Evolutionary conservation across 495 filamentous ascomycete genomes (phyloP).

Genomic region (Penicillium samsonianum): DNA sequence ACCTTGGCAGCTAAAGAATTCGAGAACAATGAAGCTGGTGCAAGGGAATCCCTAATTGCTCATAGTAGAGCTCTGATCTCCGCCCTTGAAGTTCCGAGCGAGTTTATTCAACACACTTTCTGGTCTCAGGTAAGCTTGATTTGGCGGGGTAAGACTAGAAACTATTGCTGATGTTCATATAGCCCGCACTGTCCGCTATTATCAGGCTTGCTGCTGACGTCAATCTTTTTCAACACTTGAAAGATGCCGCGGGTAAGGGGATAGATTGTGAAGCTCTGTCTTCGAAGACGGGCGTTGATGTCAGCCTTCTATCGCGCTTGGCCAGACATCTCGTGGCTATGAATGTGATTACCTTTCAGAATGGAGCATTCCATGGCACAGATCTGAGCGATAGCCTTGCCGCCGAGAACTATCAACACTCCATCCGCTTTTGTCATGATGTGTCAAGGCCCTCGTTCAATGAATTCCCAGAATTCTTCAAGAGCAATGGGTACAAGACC

Average conservation of each 20-base stretch:
- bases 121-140: slow-evolving; percentile 37
- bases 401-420: slow-evolving; percentile 28
- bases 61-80: slow-evolving; percentile 34
- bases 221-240: slow-evolving; percentile 36
- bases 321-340: slow-evolving; percentile 30
- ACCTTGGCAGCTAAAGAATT: slow-evolving; percentile 10
- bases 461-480: slow-evolving; percentile 32
- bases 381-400: slow-evolving; percentile 27
- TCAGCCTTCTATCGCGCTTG: slow-evolving; percentile 26
- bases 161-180: background rate
- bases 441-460: slow-evolving; percentile 28
- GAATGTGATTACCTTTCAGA: slow-evolving; percentile 22
- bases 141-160: slow-evolving; percentile 4
- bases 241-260: slow-evolving; percentile 28
- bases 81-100: slow-evolving; percentile 38
- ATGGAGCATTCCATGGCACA: slow-evolving; percentile 24
- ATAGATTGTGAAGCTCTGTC: slow-evolving; percentile 24
- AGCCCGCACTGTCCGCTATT: slow-evolving; percentile 40
- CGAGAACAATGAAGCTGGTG: slow-evolving; percentile 32
- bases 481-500: slow-evolving; percentile 26
- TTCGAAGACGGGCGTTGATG: slow-evolving; percentile 30
- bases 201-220: slow-evolving; percentile 38
- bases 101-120: slow-evolving; percentile 40
- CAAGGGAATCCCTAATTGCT: slow-evolving; percentile 38
- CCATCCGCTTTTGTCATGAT: slow-evolving; percentile 31